A percentile compares a stretch with the other conserved stretches of the same genome.
These are phyloP conservation scores for Leucosporidium scottii DNA, from an alignment of 768 basidiomycete species.

Conservation along the genomic window DNA sequence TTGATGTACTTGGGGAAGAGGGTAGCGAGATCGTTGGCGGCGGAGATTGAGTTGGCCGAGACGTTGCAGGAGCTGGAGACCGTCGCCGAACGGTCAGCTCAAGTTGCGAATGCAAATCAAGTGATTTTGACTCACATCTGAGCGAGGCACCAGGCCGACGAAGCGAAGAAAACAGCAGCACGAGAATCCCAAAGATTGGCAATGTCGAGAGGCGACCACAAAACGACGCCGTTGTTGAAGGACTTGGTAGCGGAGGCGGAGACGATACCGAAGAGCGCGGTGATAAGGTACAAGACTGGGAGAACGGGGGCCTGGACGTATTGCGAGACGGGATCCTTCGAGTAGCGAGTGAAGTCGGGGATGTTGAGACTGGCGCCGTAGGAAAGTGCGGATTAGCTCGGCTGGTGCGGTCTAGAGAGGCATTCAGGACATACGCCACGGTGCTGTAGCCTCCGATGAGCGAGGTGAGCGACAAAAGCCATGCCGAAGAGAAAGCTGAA, in stretches of 20 bases:
- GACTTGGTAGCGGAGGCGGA: constrained; percentile 6
- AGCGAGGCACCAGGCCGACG: no score
- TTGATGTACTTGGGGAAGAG: constrained; percentile 55
- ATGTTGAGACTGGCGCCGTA: constrained; percentile 1
- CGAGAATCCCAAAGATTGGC: constrained; percentile 29
- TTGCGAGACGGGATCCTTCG: not conserved
- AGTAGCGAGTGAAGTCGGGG: constrained; percentile 18
- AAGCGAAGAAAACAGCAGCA: constrained; percentile 33
- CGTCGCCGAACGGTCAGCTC: not conserved
- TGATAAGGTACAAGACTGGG: constrained; percentile 29
- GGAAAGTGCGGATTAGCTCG: no score
- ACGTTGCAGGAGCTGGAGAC: constrained; percentile 1
- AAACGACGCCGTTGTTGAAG: constrained; percentile 10
- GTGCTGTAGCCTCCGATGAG: constrained; percentile 64
- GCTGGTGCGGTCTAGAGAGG: no score
- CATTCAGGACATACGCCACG: constrained; percentile 4
- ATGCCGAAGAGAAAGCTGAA: constrained; percentile 61
- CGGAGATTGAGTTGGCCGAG: constrained; percentile 20
- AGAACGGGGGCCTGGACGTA: constrained; percentile 26
- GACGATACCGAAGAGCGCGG: constrained; percentile 14
- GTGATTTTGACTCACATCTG: no score
- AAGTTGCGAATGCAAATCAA: no score
- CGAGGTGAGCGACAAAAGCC: constrained; percentile 55
- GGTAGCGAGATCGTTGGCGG: constrained; percentile 16
- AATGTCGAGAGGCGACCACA: constrained; percentile 3